Base-by-base conservation (phyloP, 306 rosid genomes). In the Medicago arabica region DNA sequence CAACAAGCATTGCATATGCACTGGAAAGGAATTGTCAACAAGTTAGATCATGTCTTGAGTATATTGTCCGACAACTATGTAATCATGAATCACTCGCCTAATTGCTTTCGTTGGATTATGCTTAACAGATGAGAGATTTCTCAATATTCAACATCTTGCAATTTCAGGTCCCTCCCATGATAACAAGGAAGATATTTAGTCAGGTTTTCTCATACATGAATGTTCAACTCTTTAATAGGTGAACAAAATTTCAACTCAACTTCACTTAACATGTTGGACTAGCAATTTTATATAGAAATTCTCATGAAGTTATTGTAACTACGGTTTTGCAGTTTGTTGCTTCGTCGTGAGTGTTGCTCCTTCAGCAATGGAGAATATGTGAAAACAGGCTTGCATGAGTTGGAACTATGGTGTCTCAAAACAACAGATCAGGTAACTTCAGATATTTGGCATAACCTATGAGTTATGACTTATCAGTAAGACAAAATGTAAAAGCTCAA, bases 311-410 rank as follows among this genome's bases (percentile, higher is more conserved):
- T 44, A 23, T 17, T 64, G 57, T 77, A 53, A 58, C 25, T 49
- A 28, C 78, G 74, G 54, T 75, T 19, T 75, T 12, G 71, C 82
- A 93, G 98, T 86, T 84, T 93, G 79, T 83, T 92, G 86, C 91
- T 92, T 71, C 89, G 98, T 10, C 96, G 98, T 1, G 98, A 92
- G 81, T 90, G 98, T 59, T 92, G 98, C 74, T 92, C 98, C 70
- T 92, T 90, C 69, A 89, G 96, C 88, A 92, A 90, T 75, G 98
- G 98, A 80, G 98, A 92, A 75, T 92, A 90, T 80, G 53, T 92
- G 64, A 92, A 90, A 83, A 83, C 90, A 5, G 98, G 98, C 53
- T 83, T 92, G 80, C 88, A 85, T 65, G 96, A 90, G 78, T 83
- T 92, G 85, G 96, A 92, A 77, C 90, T 85, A 36, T 92, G 98